These are phyloP conservation scores for Saccharomycopsis lassenensis DNA, from an alignment of 805 yeast species.

Conservation along the genomic window DNA sequence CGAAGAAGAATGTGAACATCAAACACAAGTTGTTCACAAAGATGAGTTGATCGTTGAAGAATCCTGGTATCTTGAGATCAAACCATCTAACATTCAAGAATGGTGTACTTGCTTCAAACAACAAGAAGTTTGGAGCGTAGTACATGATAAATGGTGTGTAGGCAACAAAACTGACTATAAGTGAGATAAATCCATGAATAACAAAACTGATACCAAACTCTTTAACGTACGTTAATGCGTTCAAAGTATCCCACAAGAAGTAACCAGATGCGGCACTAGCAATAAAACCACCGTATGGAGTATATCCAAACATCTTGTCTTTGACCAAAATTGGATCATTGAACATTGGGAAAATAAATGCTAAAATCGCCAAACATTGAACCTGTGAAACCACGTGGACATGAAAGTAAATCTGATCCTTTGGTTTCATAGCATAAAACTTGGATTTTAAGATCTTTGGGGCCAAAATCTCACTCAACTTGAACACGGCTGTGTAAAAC, in stretches of 20 bases:
- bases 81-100: conserved; percentile 87
- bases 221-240: conserved; percentile 47
- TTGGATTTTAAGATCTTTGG: conserved; percentile 21
- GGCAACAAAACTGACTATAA: conserved; percentile 56
- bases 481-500: conserved; percentile 24
- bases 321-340: conserved; percentile 34
- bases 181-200: conserved; percentile 70
- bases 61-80: conserved; percentile 55
- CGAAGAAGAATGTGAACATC: conserved; percentile 53
- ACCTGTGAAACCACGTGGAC: conserved; percentile 81
- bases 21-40: conserved; percentile 57
- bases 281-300: conserved; percentile 61
- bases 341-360: conserved; percentile 50
- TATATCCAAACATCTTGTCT: conserved; percentile 50
- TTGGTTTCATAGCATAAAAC: conserved; percentile 23
- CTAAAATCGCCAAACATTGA: conserved; percentile 61
- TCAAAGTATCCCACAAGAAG: conserved; percentile 72
- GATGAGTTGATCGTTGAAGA: conserved; percentile 40
- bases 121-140: conserved; percentile 64
- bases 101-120: conserved; percentile 82
- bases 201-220: conserved; percentile 59
- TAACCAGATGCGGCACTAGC: conserved; percentile 63
- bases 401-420: conserved; percentile 59
- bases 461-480: conserved; percentile 19
- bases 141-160: conserved; percentile 65